Conservation (phyloP, 352 stramenopile genomes). For the Phytopythium cucurbitacearum region DNA sequence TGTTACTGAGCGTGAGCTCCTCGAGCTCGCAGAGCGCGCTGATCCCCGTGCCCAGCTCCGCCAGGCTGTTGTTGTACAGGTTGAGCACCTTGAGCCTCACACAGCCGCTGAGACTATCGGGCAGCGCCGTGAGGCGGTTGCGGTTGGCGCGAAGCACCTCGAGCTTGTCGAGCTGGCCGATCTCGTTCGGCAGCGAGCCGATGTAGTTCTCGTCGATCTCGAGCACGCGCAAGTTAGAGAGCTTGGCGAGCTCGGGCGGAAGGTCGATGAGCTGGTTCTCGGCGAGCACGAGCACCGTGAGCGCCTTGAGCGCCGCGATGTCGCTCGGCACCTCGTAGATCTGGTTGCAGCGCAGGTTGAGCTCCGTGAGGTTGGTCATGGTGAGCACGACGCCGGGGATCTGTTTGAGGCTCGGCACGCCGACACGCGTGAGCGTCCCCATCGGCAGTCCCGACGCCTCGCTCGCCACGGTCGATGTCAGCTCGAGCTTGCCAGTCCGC, state of each 20-base stretch:
- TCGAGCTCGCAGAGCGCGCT: constrained; percentile 49
- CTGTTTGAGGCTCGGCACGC: constrained; percentile 40
- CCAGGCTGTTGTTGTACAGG: constrained; percentile 77
- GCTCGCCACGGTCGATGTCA: constrained; percentile 48
- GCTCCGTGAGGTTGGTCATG: constrained; percentile 52
- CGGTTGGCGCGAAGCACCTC: constrained; percentile 47
- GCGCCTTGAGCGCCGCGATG: constrained; percentile 35
- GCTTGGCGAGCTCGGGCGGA: constrained; percentile 35
- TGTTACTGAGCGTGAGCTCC: constrained; percentile 75
- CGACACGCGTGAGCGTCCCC: constrained; percentile 47
- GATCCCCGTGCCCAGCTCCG: constrained; percentile 36
- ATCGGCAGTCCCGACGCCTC: constrained; percentile 28
- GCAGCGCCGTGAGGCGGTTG: constrained; percentile 48
- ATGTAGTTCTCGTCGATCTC: constrained; percentile 60
- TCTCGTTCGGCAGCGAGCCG: constrained; percentile 29
- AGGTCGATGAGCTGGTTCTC: constrained; percentile 63
- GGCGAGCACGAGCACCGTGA: constrained; percentile 47
- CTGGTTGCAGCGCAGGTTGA: constrained; percentile 66
- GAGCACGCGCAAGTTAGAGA: constrained; percentile 43
- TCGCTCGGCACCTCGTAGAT: constrained; percentile 52
- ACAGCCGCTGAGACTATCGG: constrained; percentile 48
- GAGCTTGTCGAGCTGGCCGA: constrained; percentile 49
- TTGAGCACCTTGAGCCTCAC: constrained; percentile 52
- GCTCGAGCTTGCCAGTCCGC: constrained; percentile 41
- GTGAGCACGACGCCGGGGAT: constrained; percentile 56